Evolutionary conservation across 371 early-diverging fungal species (phyloP).

Genomic region (Blakeslea trispora): DNA sequence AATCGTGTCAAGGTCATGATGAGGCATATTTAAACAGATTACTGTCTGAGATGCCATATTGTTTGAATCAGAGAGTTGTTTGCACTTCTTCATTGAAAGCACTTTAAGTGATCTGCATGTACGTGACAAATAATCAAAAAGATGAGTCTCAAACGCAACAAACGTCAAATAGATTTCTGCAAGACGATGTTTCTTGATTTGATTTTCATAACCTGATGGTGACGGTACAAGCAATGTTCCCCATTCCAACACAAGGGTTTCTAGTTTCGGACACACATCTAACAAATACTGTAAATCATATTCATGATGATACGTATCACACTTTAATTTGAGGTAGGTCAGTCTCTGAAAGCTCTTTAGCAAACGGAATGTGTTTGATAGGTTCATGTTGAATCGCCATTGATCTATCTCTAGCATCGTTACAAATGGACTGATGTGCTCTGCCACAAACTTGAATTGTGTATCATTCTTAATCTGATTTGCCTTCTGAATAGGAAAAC

Average conservation of each 20-base stretch:
- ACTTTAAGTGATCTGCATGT: conserved; percentile 4
- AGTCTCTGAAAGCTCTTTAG: conserved; percentile 1
- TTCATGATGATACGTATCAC: conserved; percentile 20
- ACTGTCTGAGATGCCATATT: conserved; percentile 1
- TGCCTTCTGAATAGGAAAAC: not conserved
- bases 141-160: conserved; percentile 5
- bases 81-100: conserved; percentile 9
- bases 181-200: not conserved
- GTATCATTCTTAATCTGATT: conserved; percentile 11
- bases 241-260: conserved; percentile 15
- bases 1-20: conserved; percentile 3
- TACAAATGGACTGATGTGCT: not conserved
- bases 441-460: conserved; percentile 12
- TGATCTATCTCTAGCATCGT: conserved; percentile 20
- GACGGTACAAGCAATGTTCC: conserved; percentile 1
- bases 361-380: not conserved
- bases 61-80: conserved; percentile 4
- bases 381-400: conserved; percentile 13
- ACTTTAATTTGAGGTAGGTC: conserved; percentile 8
- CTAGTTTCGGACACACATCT: conserved; percentile 7
- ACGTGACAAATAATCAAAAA: conserved; percentile 7
- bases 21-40: conserved; percentile 8
- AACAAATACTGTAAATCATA: conserved; percentile 12
- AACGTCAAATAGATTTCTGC: conserved; percentile 2
- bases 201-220: too few species aligned